Evolutionary conservation across 2,329 filamentous ascomycete genomes (phyloP).

Genomic region (Diplodia mutila): DNA sequence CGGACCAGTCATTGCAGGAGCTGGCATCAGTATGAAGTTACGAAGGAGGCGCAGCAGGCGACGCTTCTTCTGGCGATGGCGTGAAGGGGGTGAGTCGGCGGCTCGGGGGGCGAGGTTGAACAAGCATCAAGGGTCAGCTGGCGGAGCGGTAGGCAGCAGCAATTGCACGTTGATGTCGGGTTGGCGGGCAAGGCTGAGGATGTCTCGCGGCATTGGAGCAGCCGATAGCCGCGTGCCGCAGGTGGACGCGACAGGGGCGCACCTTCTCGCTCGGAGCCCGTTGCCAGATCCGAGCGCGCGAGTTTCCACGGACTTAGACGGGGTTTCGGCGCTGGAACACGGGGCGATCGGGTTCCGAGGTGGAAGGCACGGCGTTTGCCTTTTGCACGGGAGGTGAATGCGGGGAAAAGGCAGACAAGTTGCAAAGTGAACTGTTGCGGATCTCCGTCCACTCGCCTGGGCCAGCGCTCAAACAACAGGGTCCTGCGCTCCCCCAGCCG

Average conservation of each 20-base stretch:
- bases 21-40: not conserved
- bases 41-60: slow-evolving; percentile 14
- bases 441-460: slow-evolving; percentile 9
- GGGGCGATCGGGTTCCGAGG: slow-evolving; percentile 15
- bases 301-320: slow-evolving; percentile 8
- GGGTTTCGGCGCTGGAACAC: slow-evolving; percentile 14
- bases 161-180: not conserved
- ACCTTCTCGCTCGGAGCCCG: not conserved
- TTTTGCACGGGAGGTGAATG: too few relatives aligned
- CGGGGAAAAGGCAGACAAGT: not conserved
- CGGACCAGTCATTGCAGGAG: not conserved
- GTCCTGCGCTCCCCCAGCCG: not conserved
- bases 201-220: slow-evolving; percentile 6
- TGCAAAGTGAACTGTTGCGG: not conserved
- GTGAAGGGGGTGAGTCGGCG: slow-evolving; percentile 1
- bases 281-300: slow-evolving; percentile 4
- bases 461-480: not conserved
- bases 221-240: slow-evolving; percentile 5
- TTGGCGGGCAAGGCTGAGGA: slow-evolving; percentile 6
- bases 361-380: not conserved
- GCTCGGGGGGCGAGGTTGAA: not conserved
- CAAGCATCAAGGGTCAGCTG: not conserved
- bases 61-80: slow-evolving; percentile 3
- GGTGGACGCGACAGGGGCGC: not conserved
- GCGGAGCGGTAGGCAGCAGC: not conserved